Evolutionary conservation across 345 rosid genomes (phyloP).

Genomic region (Nephelium lappaceum): DNA sequence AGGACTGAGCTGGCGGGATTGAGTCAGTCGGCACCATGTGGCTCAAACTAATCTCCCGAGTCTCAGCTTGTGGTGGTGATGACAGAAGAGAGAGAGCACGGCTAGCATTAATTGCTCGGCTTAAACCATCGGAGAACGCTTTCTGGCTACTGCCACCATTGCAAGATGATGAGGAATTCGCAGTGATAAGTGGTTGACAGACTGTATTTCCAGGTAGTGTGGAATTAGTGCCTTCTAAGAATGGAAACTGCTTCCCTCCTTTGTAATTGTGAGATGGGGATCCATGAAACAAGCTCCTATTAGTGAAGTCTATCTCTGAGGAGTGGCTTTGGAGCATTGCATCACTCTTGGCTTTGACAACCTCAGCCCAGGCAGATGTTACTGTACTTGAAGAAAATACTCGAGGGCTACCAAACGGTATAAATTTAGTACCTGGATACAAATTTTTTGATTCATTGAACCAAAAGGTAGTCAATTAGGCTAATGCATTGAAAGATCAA

Average conservation of each 20-base stretch:
- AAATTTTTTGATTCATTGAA: conserved; percentile 6
- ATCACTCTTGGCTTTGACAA: conserved; percentile 40
- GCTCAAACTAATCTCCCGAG: conserved; percentile 43
- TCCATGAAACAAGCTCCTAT: conserved; percentile 30
- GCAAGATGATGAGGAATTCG: conserved; percentile 23
- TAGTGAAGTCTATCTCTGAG: conserved; percentile 41
- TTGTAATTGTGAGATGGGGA: conserved; percentile 35
- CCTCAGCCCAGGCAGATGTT: conserved; percentile 48
- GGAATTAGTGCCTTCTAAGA: conserved; percentile 39
- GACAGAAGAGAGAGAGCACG: conserved; percentile 96
- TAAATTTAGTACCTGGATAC: conserved; percentile 46
- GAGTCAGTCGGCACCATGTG: conserved; percentile 41
- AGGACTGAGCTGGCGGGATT: conserved; percentile 38
- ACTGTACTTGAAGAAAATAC: conserved; percentile 32
- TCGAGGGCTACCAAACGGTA: conserved; percentile 49
- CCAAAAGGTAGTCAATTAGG: neutral
- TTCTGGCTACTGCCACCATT: conserved; percentile 40
- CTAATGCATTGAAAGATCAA: neutral
- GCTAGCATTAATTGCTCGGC: conserved; percentile 32
- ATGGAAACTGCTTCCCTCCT: conserved; percentile 47
- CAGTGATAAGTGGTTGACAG: conserved; percentile 29
- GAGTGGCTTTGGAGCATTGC: conserved; percentile 25
- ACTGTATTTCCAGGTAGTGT: conserved; percentile 33
- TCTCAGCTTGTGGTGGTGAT: conserved; percentile 44
- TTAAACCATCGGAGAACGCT: conserved; percentile 35